Evolutionary conservation across 1,139 yeast species (phyloP), one percentile per base, ranked within the genome.

Genomic region (Candida sanyaensis): DNA sequence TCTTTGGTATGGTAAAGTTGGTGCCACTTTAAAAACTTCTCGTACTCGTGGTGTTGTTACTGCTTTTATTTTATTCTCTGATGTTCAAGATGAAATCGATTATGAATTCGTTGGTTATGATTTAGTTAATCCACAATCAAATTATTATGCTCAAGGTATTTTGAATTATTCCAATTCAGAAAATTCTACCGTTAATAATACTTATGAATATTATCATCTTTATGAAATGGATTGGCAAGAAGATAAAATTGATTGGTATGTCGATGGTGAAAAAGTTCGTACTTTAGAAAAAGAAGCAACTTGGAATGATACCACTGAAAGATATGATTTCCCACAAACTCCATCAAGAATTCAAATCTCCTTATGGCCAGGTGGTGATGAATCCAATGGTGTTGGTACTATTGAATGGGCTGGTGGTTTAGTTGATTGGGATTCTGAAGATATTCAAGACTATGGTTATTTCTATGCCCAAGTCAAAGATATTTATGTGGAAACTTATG

Each of bases 341-440:
- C 98, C 98, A 1, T 75, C 93, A 44, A 81, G 96, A 62, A 69
- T 92, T 49, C 96, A 92, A 69, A 69, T 56, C 42, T 56, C 57
- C 5, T 66, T 92, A 52, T 92, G 98, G 98, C 96, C 98, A 4
- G 97, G 88, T 65, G 97, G 97, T 51, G 79, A 77, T 51, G 69
- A 81, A 26, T 58, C 75, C 43, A 81, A 80, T 62, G 83, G 83
- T 33, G 68, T 72, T 41, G 98, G 97, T 64, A 92, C 97, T 13
- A 76, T 85, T 54, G 86, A 80, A 55, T 92, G 98, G 97, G 96
- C 97, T 34, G 97, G 98, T 63, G 98, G 97, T 62, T 71, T 61
- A 5, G 81, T 91, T 50, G 80, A 90, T 71, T 92, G 97, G 97
- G 70, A 85, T 64, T 78, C 93, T 30, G 66, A 75, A 5, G 97